phyloP scores from a whole-genome alignment of 345 rosid genomes.

The Boechera divaricarpa region DNA sequence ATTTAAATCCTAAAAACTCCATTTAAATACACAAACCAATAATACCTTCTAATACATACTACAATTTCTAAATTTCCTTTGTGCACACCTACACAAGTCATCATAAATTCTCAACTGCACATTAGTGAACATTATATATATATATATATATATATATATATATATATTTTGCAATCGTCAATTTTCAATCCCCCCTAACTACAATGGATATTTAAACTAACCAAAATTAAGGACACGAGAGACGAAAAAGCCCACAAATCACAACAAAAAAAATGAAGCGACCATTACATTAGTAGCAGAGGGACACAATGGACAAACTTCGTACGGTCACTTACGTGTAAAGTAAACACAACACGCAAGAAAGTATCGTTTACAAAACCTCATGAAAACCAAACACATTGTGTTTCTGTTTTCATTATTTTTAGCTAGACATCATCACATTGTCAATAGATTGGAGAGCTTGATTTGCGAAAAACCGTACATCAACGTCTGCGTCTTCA shows the following conservation, averaged over 20 bases:
- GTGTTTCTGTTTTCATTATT: not conserved
- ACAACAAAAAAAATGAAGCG: not conserved
- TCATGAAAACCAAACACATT: conserved; percentile 8
- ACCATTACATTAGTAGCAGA: not conserved
- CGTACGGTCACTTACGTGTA: not conserved
- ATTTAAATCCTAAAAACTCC: no score
- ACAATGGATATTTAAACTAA: not conserved
- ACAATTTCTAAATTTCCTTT: not conserved
- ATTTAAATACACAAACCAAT: no score
- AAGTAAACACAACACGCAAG: conserved; percentile 13
- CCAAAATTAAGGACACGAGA: not conserved
- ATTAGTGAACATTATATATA: no score
- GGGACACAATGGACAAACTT: not conserved
- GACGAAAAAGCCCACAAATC: not conserved
- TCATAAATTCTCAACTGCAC: not conserved
- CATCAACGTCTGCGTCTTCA: conserved; percentile 95
- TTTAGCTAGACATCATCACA: conserved; percentile 76
- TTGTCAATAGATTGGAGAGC: conserved; percentile 82
- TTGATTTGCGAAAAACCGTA: conserved; percentile 79
- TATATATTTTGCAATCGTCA: not conserved
- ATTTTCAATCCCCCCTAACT: not conserved
- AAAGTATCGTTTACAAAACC: conserved; percentile 16
- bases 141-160: no score
- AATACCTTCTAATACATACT: not conserved
- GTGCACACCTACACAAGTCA: not conserved